Percentiles rank a stretch among this genome's conserved stretches.
phyloP scores from a whole-genome alignment of 1,284 basidiomycete species.

The Cystobasidium slooffiae region DNA sequence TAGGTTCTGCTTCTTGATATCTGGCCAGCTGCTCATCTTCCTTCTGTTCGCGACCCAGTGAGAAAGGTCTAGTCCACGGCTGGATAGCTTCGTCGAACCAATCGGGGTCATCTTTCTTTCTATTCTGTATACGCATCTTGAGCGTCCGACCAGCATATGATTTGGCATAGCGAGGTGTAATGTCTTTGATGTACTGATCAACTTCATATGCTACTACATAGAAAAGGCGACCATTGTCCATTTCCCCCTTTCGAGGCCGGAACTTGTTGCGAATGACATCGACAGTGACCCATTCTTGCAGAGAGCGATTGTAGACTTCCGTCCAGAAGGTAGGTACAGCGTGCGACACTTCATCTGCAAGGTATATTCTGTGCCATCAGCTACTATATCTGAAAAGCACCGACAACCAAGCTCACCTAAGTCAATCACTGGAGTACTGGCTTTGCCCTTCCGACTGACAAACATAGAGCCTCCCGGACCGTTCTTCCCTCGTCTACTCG shows the following conservation, averaged over 20 bases:
- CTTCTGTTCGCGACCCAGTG: constrained; percentile 67
- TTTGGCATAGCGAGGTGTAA: constrained; percentile 73
- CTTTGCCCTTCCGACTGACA: constrained; percentile 21
- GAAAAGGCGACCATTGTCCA: constrained; percentile 78
- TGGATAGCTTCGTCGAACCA: constrained; percentile 73
- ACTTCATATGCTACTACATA: constrained; percentile 96
- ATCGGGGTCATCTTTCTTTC: constrained; percentile 66
- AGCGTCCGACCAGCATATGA: constrained; percentile 81
- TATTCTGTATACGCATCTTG: constrained; percentile 74
- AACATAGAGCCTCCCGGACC: constrained; percentile 12
- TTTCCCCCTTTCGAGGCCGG: constrained; percentile 69
- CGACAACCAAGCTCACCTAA: constrained; percentile 8
- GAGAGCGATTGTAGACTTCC: constrained; percentile 91
- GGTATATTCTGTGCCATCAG: not conserved
- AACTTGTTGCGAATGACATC: constrained; percentile 83
- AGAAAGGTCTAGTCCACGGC: constrained; percentile 41
- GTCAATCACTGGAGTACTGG: constrained; percentile 22
- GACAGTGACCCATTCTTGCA: constrained; percentile 88
- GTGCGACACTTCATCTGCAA: constrained; percentile 12
- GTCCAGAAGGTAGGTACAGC: constrained; percentile 86
- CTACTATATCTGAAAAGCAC: not conserved
- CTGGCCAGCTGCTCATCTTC: constrained; percentile 91
- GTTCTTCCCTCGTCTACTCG: not conserved
- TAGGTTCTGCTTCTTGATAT: constrained; percentile 82
- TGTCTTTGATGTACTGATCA: constrained; percentile 71